These are phyloP conservation scores for Colletotrichum magnum DNA, from an alignment of 2,329 filamentous ascomycete species.

Conservation along the genomic window DNA sequence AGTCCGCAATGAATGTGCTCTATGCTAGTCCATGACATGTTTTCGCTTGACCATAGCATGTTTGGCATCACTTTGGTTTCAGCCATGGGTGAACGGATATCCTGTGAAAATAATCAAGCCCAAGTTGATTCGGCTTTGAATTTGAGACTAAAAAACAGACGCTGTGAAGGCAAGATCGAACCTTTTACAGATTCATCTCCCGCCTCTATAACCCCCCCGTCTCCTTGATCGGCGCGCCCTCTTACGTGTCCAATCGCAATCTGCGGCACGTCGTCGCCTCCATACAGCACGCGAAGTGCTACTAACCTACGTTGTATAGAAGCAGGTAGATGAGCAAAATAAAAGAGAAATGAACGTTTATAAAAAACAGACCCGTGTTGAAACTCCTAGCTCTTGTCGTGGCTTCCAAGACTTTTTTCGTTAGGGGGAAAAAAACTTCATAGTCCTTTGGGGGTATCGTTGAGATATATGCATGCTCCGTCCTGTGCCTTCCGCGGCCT, in stretches of 20 bases:
- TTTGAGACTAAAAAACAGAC: conserved; percentile 10
- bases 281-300: conserved; percentile 25
- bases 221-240: neutral
- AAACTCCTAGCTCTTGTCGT: conserved; percentile 36
- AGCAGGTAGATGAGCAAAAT: neutral
- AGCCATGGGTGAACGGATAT: neutral
- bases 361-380: conserved; percentile 36
- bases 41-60: too few relatives aligned
- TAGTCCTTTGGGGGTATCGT: conserved; percentile 55
- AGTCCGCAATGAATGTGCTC: too few relatives aligned
- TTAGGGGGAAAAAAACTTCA: conserved; percentile 30
- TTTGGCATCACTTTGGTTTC: too few relatives aligned
- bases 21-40: too few relatives aligned
- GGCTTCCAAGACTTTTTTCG: conserved; percentile 32
- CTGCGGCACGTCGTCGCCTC: conserved; percentile 15
- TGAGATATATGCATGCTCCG: conserved; percentile 54
- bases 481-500: conserved; percentile 36
- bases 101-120: conserved; percentile 14
- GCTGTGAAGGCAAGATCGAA: conserved; percentile 1
- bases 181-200: neutral
- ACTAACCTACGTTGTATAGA: neutral
- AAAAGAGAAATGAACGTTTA: conserved; percentile 21
- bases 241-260: neutral
- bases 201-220: neutral
- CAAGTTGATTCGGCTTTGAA: conserved; percentile 34